Conservation (phyloP, 2,329 filamentous ascomycete species). For the Davidsoniella australis region DNA sequence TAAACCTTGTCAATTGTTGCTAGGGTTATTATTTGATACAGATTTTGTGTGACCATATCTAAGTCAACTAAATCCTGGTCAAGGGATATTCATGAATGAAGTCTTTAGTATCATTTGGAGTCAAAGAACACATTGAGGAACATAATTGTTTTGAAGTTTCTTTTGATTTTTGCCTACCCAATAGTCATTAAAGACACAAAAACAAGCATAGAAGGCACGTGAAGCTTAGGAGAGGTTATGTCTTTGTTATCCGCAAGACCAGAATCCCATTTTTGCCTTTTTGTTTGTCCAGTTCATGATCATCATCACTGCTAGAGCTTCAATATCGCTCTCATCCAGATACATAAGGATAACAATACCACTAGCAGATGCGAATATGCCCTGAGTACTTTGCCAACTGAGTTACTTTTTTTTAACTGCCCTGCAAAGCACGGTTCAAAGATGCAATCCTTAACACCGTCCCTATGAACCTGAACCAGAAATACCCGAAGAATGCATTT, state of each 20-base stretch:
- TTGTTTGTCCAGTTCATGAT: conserved; percentile 13
- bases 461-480: conserved; percentile 22
- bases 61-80: too few species aligned
- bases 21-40: not conserved
- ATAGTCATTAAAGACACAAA: conserved; percentile 2
- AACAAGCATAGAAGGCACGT: conserved; percentile 8
- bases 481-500: conserved; percentile 24
- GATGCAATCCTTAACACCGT: conserved; percentile 49
- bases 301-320: conserved; percentile 12
- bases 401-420: conserved; percentile 29
- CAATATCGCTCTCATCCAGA: conserved; percentile 10
- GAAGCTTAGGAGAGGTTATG: conserved; percentile 7
- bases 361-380: conserved; percentile 11
- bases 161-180: conserved; percentile 12
- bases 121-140: too few species aligned
- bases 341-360: conserved; percentile 6
- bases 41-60: too few species aligned
- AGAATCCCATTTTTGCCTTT: conserved; percentile 13
- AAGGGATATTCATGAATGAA: too few species aligned
- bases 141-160: conserved; percentile 6
- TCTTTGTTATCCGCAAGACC: conserved; percentile 9
- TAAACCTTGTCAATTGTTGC: not conserved
- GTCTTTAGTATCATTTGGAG: too few species aligned
- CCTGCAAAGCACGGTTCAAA: conserved; percentile 31
- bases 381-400: conserved; percentile 23